Conservation (phyloP, 441 rosid species). For the Cnidoscolus chayamansa region DNA sequence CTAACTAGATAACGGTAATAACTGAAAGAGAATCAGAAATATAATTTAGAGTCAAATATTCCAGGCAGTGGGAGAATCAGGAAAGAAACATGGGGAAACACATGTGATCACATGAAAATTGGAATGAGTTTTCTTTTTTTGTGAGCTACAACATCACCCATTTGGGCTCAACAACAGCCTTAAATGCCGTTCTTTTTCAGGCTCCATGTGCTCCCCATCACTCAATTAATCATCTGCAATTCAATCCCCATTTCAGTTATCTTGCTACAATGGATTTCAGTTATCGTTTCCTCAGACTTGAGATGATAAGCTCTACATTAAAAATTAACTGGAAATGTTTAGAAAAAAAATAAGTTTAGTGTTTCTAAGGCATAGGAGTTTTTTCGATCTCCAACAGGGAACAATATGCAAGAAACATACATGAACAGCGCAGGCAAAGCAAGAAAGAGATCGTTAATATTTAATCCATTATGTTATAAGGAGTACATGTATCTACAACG, state of each 20-base stretch:
- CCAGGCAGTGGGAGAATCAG: slow-evolving; percentile 33
- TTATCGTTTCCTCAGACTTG: too few species aligned
- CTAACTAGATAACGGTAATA: slow-evolving; percentile 8
- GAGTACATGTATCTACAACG: background rate
- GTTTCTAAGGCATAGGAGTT: too few species aligned
- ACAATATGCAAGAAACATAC: too few species aligned
- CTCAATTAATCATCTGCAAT: background rate
- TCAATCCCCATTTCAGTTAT: too few species aligned
- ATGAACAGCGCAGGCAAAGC: background rate
- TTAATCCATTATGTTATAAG: background rate
- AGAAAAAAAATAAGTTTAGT: too few species aligned
- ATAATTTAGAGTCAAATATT: slow-evolving; percentile 21
- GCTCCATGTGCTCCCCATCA: slow-evolving; percentile 22
- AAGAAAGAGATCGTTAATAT: background rate
- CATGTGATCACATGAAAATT: slow-evolving; percentile 50
- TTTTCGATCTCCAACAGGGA: too few species aligned
- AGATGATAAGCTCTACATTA: too few species aligned
- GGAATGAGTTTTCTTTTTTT: slow-evolving; percentile 5
- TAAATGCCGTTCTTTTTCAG: background rate
- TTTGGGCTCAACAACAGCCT: slow-evolving; percentile 20
- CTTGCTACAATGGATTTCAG: too few species aligned
- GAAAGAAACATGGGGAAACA: slow-evolving; percentile 5
- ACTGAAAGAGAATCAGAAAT: slow-evolving; percentile 7
- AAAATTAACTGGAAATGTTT: too few species aligned
- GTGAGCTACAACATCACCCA: background rate